phyloP scores from a whole-genome alignment of 2,329 filamentous ascomycete species.

The Alternaria arborescens region DNA sequence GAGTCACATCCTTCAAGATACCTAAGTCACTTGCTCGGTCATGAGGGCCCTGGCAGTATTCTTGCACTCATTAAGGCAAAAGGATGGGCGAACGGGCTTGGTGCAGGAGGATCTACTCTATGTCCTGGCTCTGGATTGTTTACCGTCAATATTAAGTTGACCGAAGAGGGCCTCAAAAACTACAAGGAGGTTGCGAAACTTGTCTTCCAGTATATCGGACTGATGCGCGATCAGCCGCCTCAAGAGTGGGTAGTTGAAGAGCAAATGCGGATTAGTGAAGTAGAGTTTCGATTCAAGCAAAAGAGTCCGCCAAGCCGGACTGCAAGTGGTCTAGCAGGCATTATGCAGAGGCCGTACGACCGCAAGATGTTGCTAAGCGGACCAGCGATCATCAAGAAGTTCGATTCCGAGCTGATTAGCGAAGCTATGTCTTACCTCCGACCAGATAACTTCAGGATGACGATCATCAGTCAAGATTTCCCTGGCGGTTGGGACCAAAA shows the following conservation, averaged over 20 bases:
- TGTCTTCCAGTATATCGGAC: slow-evolving; percentile 89
- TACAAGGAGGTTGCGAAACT: slow-evolving; percentile 84
- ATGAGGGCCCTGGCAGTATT: slow-evolving; percentile 92
- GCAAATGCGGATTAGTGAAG: slow-evolving; percentile 86
- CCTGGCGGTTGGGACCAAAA: slow-evolving; percentile 86
- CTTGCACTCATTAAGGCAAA: slow-evolving; percentile 89
- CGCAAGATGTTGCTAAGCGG: slow-evolving; percentile 89
- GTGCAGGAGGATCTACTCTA: slow-evolving; percentile 76
- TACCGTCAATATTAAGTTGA: slow-evolving; percentile 79
- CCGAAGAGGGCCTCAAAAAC: slow-evolving; percentile 82
- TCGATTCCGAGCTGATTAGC: slow-evolving; percentile 79
- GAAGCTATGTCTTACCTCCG: slow-evolving; percentile 76
- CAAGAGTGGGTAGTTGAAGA: slow-evolving; percentile 96
- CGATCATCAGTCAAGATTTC: slow-evolving; percentile 81
- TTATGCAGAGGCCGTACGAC: slow-evolving; percentile 91
- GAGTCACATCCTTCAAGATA: slow-evolving; percentile 86
- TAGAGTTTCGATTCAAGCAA: slow-evolving; percentile 94
- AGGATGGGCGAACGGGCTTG: slow-evolving; percentile 86
- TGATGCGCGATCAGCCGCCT: slow-evolving; percentile 80
- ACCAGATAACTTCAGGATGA: slow-evolving; percentile 89
- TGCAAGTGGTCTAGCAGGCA: slow-evolving; percentile 81
- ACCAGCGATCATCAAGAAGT: slow-evolving; percentile 77
- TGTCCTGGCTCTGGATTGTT: slow-evolving; percentile 86
- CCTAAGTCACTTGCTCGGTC: slow-evolving; percentile 86
- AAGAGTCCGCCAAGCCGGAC: slow-evolving; percentile 91